Evolutionary conservation across 148 eudicot species (phyloP).

Genomic region (Rhododendron vialii): DNA sequence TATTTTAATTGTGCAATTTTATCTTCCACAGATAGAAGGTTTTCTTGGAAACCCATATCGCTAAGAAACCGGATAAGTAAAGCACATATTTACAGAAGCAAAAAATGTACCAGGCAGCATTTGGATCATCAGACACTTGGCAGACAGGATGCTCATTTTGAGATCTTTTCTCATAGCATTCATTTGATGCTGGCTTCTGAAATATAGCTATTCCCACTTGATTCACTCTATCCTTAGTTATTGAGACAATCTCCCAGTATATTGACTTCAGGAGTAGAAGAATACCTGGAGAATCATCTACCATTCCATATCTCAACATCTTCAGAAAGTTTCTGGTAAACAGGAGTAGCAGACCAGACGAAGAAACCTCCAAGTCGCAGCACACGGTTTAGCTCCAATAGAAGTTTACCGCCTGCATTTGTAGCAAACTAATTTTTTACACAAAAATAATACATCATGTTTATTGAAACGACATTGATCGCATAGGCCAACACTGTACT

Average conservation of each 20-base stretch:
- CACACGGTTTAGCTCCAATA: conserved; percentile 66
- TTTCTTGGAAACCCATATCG: neutral
- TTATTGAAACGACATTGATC: neutral
- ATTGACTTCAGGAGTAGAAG: conserved; percentile 30
- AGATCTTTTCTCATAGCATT: conserved; percentile 59
- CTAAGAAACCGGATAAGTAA: neutral
- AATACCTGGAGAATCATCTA: conserved; percentile 5
- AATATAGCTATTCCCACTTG: conserved; percentile 58
- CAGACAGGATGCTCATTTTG: conserved; percentile 42
- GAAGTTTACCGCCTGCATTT: conserved; percentile 64
- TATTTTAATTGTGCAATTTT: neutral
- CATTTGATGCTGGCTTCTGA: conserved; percentile 60
- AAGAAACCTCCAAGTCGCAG: conserved; percentile 77
- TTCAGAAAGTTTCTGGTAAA: conserved; percentile 48
- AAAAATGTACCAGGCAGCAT: conserved; percentile 52
- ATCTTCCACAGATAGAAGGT: neutral
- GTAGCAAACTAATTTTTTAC: neutral
- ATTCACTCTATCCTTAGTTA: conserved; percentile 43
- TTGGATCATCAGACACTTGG: conserved; percentile 43
- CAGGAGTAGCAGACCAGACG: conserved; percentile 85
- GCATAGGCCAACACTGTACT: neutral
- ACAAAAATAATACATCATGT: neutral
- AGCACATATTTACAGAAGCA: neutral
- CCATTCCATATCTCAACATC: conserved; percentile 67
- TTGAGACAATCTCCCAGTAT: conserved; percentile 60